A percentile compares a stretch with the other conserved stretches of the same genome.
Evolutionary conservation across 495 filamentous ascomycete species (phyloP).

Genomic region (Tuber brumale): DNA sequence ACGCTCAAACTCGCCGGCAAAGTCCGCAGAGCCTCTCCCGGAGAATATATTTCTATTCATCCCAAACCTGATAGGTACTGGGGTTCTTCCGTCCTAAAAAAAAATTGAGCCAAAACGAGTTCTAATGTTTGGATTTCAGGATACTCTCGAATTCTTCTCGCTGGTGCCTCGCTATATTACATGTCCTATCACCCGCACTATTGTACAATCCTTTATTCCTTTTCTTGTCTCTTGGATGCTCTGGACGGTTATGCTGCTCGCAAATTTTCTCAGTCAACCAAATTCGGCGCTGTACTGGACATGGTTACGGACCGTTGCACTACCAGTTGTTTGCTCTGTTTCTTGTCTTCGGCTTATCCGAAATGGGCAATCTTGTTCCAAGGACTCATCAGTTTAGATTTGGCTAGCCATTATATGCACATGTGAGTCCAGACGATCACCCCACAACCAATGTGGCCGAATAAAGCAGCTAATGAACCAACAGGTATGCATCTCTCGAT

Average conservation of each 20-base stretch:
- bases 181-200: slow-evolving; percentile 96
- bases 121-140: slow-evolving; percentile 48
- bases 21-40: slow-evolving; percentile 28
- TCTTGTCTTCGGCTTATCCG: slow-evolving; percentile 85
- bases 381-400: slow-evolving; percentile 77
- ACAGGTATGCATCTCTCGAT: slow-evolving; percentile 42
- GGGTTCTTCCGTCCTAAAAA: background rate
- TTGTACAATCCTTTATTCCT: slow-evolving; percentile 80
- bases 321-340: slow-evolving; percentile 86
- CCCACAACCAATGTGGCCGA: background rate
- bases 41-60: slow-evolving; percentile 96
- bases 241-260: slow-evolving; percentile 89
- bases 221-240: slow-evolving; percentile 90
- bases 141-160: slow-evolving; percentile 80
- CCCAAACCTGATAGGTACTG: slow-evolving; percentile 86
- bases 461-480: slow-evolving; percentile 4
- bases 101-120: background rate
- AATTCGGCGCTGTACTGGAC: slow-evolving; percentile 91
- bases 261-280: slow-evolving; percentile 78
- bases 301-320: slow-evolving; percentile 98
- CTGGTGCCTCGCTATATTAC: slow-evolving; percentile 90
- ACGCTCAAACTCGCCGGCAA: slow-evolving; percentile 20
- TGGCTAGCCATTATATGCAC: slow-evolving; percentile 96
- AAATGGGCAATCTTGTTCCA: slow-evolving; percentile 91
- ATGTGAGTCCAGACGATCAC: slow-evolving; percentile 64